Evolutionary conservation across 176 grass and related monocot genomes (phyloP).

Genomic region (Paspalum vaginatum): DNA sequence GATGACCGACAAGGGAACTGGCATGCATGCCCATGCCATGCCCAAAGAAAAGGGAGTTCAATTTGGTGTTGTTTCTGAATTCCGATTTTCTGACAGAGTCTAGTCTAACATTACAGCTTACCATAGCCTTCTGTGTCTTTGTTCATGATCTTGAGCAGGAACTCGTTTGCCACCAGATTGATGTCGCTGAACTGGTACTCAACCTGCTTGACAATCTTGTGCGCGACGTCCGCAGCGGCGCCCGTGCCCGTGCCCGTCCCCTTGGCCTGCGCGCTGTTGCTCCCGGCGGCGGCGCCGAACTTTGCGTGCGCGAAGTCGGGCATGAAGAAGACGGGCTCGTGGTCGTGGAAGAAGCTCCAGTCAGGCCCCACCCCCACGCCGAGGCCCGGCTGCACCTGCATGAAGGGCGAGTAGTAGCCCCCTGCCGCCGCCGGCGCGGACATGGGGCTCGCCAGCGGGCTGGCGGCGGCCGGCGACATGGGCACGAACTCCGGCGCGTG

Average conservation of each 20-base stretch:
- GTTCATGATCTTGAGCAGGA: constrained; percentile 85
- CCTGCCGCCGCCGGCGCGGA: constrained; percentile 18
- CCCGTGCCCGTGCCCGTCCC: background rate
- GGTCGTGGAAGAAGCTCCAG: constrained; percentile 70
- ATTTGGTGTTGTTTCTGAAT: no score
- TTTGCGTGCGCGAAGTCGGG: constrained; percentile 64
- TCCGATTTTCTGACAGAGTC: no score
- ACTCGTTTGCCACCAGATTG: constrained; percentile 77
- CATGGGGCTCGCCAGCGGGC: constrained; percentile 30
- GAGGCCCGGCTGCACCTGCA: constrained; percentile 48
- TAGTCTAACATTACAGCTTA: constrained; percentile 13
- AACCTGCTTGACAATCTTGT: constrained; percentile 88
- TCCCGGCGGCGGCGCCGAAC: constrained; percentile 30
- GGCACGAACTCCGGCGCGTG: constrained; percentile 82
- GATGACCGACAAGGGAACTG: constrained; percentile 76
- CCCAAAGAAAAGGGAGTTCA: no score
- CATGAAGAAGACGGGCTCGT: constrained; percentile 63
- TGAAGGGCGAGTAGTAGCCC: constrained; percentile 64
- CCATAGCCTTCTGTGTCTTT: constrained; percentile 78
- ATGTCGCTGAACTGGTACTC: constrained; percentile 90
- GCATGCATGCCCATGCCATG: background rate
- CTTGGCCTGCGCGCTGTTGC: constrained; percentile 44
- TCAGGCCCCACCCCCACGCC: constrained; percentile 26
- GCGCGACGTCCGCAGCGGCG: constrained; percentile 42
- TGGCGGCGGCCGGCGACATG: constrained; percentile 41